Evolutionary conservation across 768 basidiomycete genomes (phyloP).

Genomic region (Strobilomyces confusus): DNA sequence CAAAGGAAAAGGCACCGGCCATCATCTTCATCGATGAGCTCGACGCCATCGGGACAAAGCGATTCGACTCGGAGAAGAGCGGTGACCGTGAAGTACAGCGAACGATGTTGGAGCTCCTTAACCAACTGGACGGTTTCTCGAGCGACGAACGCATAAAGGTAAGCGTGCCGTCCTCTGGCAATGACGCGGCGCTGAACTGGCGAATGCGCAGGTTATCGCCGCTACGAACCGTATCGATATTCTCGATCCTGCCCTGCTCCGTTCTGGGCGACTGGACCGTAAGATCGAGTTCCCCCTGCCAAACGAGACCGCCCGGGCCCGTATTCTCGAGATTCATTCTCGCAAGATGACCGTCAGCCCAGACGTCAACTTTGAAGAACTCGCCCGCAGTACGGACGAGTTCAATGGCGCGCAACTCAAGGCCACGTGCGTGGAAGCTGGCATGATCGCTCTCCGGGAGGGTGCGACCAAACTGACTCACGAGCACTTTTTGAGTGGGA

Average conservation of each 20-base stretch:
- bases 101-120: conserved; percentile 98
- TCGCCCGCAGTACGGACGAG: conserved; percentile 95
- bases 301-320: conserved; percentile 92
- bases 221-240: conserved; percentile 99
- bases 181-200: conserved; percentile 2
- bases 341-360: conserved; percentile 87
- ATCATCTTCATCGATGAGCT: conserved; percentile 99
- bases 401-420: conserved; percentile 98
- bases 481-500: conserved; percentile 94
- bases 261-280: conserved; percentile 94
- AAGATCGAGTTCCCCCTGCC: conserved; percentile 99
- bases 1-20: conserved; percentile 97
- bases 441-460: conserved; percentile 96
- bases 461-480: conserved; percentile 86
- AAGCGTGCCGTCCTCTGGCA: conserved; percentile 1
- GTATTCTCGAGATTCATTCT: conserved; percentile 94
- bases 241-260: conserved; percentile 95
- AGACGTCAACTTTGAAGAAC: conserved; percentile 95
- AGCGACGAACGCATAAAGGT: conserved; percentile 98
- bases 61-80: conserved; percentile 98
- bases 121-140: conserved; percentile 97
- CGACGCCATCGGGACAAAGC: conserved; percentile 98
- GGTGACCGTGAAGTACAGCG: conserved; percentile 99
- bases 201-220: conserved; percentile 76
- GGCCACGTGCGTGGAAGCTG: conserved; percentile 98